Base-by-base conservation (phyloP, 805 yeast genomes). In the Ogataea paraovalis region DNA sequence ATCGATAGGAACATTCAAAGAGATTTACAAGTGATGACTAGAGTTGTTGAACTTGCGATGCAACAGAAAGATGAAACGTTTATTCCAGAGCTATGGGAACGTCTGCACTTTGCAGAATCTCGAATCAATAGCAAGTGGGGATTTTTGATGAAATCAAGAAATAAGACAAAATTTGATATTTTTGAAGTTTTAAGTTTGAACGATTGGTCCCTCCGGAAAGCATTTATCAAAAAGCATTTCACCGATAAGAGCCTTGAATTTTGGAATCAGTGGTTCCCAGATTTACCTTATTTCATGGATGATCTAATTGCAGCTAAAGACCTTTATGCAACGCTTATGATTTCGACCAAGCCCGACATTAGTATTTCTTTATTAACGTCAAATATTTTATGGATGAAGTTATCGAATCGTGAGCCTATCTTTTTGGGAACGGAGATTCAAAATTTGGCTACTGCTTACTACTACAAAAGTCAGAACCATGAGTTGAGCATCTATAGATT, bases 251-350 rank as follows among this genome's bases (percentile, higher is more conserved):
- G 57, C 2, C 32, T 47, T 21, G 53, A 54, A 13, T 57, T 58
- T 39, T 41, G 63, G 23, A 51, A 50, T 21, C 52, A 52, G 23
- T 62, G 64, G 65, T 36, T 46, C 6, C 58, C 77, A 72, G 36
- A 80, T 1, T 85, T 87, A 87, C 82, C 78, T 46, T 85, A 84
- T 3, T 90, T 87, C 62, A 71, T 82, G 33, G 87, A 85, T 48
- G 96, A 89, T 57, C 76, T 85, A 52, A 83, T 90, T 62, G 80
- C 82, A 46, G 84, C 88, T 1, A 74, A 92, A 65, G 96, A 90
- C 56, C 59, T 87, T 47, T 78, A 83, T 54, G 81, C 87, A 3
- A 89, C 94, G 2, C 70, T 82, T 36, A 66, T 88, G 46, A 75
- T 85, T 1, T 72, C 80, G 12, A 57, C 50, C 3, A 47, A 53